Evolutionary conservation across 805 yeast species (phyloP).

Genomic region (Ogataea corticis): DNA sequence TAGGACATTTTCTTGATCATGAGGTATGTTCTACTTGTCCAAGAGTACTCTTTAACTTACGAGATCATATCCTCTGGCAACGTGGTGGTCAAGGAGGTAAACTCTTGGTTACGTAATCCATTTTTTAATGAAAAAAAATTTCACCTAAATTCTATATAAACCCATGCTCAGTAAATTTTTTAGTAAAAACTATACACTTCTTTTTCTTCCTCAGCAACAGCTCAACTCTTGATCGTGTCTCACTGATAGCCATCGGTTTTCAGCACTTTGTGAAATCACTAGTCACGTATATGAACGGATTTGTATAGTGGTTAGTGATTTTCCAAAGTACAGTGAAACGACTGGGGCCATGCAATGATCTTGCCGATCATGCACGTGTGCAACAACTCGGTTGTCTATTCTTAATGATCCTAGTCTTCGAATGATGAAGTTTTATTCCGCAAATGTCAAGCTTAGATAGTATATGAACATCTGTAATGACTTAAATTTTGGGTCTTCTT

Average conservation of each 20-base stretch:
- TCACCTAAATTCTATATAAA: no score
- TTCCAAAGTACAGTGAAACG: not conserved
- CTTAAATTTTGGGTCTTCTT: constrained; percentile 40
- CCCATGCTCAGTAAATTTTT: no score
- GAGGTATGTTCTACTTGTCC: no score
- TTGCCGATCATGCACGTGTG: not conserved
- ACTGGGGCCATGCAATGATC: not conserved
- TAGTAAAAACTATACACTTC: not conserved
- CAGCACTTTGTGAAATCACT: not conserved
- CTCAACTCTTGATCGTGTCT: no score
- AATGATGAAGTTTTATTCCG: constrained; percentile 36
- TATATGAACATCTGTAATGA: constrained; percentile 41
- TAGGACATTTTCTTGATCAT: no score
- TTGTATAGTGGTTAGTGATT: constrained; percentile 1
- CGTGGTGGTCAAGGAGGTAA: no score
- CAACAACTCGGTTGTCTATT: not conserved
- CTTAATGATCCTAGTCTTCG: constrained; percentile 5
- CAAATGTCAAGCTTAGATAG: constrained; percentile 45
- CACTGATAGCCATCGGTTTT: not conserved
- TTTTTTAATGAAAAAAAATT: no score
- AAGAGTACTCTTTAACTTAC: no score
- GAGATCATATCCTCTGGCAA: no score
- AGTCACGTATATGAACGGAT: constrained; percentile 1
- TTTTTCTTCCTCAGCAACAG: not conserved
- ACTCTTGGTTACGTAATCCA: no score